These are phyloP conservation scores for Auriscalpium vulgare DNA, from an alignment of 768 basidiomycete species.

Conservation along the genomic window DNA sequence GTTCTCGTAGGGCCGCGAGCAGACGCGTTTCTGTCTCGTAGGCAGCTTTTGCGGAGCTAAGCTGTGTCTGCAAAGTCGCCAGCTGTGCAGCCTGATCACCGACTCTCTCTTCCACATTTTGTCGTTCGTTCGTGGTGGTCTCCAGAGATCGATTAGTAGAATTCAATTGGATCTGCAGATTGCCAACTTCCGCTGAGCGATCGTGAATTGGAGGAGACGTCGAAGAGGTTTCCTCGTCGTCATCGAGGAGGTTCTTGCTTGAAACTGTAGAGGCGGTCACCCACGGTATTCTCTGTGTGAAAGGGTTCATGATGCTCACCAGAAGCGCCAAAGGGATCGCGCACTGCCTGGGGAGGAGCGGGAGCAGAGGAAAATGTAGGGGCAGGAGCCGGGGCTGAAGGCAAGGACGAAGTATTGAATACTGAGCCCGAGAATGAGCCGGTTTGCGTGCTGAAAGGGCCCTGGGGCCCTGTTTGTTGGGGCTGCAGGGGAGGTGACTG, in stretches of 20 bases:
- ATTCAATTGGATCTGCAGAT: slow-evolving; percentile 75
- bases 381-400: background rate
- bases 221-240: slow-evolving; percentile 54
- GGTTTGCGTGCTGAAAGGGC: no score
- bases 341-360: slow-evolving; percentile 16
- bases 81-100: slow-evolving; percentile 68
- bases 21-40: slow-evolving; percentile 80
- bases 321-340: slow-evolving; percentile 47
- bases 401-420: no score
- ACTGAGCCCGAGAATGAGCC: no score
- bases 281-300: background rate
- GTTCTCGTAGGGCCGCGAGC: slow-evolving; percentile 59
- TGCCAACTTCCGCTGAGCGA: slow-evolving; percentile 80
- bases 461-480: slow-evolving; percentile 1
- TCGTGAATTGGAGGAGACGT: slow-evolving; percentile 53
- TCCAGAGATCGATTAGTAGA: slow-evolving; percentile 72
- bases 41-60: slow-evolving; percentile 74
- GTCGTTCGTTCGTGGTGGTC: slow-evolving; percentile 57
- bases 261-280: slow-evolving; percentile 1
- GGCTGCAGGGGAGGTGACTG: slow-evolving; percentile 25
- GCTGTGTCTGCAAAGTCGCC: slow-evolving; percentile 72
- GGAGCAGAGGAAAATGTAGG: slow-evolving; percentile 1
- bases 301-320: slow-evolving; percentile 16
- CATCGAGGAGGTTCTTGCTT: slow-evolving; percentile 57
- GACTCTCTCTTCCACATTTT: slow-evolving; percentile 53